A percentile compares a stretch with the other conserved stretches of the same genome.
Conservation (phyloP, 1,284 basidiomycete genomes). For the Amylostereum areolatum region DNA sequence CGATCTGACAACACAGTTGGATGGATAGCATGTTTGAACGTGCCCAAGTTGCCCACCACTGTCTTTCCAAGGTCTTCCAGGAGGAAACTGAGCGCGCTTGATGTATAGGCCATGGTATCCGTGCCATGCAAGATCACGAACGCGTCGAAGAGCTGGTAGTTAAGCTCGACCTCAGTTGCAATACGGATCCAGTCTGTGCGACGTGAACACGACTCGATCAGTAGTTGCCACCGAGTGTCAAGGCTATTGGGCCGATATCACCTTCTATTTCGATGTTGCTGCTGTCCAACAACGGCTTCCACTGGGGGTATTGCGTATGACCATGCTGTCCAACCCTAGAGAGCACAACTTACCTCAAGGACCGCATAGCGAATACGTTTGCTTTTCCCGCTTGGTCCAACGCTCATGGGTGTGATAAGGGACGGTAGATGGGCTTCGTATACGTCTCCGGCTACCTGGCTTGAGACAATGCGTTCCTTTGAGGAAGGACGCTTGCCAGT, state of each 20-base stretch:
- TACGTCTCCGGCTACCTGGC: slow-evolving; percentile 47
- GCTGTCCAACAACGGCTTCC: slow-evolving; percentile 83
- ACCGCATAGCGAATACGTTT: slow-evolving; percentile 79
- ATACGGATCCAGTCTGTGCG: slow-evolving; percentile 81
- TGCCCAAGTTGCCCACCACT: slow-evolving; percentile 41
- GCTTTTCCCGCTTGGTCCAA: slow-evolving; percentile 51
- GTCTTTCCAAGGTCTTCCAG: slow-evolving; percentile 90
- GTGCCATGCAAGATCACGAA: slow-evolving; percentile 91
- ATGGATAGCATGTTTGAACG: not conserved
- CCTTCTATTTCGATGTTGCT: slow-evolving; percentile 81
- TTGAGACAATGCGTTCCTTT: slow-evolving; percentile 36
- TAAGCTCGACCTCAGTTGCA: slow-evolving; percentile 86
- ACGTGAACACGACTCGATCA: slow-evolving; percentile 2
- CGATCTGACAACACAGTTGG: slow-evolving; percentile 42
- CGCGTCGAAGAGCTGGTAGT: slow-evolving; percentile 79
- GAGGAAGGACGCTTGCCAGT: slow-evolving; percentile 17
- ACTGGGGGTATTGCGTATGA: slow-evolving; percentile 36
- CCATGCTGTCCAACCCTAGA: not conserved
- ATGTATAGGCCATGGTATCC: slow-evolving; percentile 90
- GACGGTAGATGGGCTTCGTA: slow-evolving; percentile 69
- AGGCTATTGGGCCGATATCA: slow-evolving; percentile 23
- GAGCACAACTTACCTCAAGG: slow-evolving; percentile 52
- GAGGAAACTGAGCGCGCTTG: slow-evolving; percentile 84
- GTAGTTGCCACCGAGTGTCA: not conserved
- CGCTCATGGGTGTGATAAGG: slow-evolving; percentile 69